Evolutionary conservation across 805 yeast species (phyloP).

Genomic region (Yamadazyma philogaea): DNA sequence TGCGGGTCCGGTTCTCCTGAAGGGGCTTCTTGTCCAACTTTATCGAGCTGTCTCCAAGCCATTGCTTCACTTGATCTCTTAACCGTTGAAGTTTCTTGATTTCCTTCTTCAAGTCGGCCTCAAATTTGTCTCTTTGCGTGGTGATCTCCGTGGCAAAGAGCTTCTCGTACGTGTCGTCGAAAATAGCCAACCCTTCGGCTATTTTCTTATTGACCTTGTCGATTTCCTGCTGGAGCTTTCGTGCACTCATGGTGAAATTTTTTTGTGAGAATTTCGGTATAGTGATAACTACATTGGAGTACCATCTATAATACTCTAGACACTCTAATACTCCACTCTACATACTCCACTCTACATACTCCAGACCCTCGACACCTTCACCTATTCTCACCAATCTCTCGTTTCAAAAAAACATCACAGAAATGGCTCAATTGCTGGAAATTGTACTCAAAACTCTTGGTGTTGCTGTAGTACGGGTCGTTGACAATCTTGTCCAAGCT

Average conservation of each 20-base stretch:
- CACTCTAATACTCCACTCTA: background rate
- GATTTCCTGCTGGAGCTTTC: conserved; percentile 64
- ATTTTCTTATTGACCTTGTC: conserved; percentile 91
- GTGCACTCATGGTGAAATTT: conserved; percentile 35
- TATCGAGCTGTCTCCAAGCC: conserved; percentile 89
- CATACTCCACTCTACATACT: too few relatives aligned
- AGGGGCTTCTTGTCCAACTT: conserved; percentile 56
- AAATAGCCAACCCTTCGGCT: conserved; percentile 82
- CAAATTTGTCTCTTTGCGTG: conserved; percentile 91
- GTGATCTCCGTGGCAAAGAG: conserved; percentile 75
- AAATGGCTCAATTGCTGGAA: conserved; percentile 74
- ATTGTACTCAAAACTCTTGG: conserved; percentile 75
- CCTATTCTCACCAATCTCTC: conserved; percentile 35
- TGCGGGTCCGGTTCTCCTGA: conserved; percentile 60
- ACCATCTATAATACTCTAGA: background rate
- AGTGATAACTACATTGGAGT: too few relatives aligned
- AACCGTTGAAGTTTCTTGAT: conserved; percentile 90
- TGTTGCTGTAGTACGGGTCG: conserved; percentile 93
- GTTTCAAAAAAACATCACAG: conserved; percentile 62
- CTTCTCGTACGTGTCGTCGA: conserved; percentile 84
- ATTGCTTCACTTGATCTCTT: conserved; percentile 91
- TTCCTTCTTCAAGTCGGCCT: conserved; percentile 88
- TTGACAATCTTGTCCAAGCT: conserved; percentile 58
- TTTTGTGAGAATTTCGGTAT: conserved; percentile 1
- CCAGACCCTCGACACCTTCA: too few relatives aligned